Percentiles rank a stretch among this genome's conserved stretches.
phyloP scores from a whole-genome alignment of 108 stramenopile species.

The Cyclotella atomus region DNA sequence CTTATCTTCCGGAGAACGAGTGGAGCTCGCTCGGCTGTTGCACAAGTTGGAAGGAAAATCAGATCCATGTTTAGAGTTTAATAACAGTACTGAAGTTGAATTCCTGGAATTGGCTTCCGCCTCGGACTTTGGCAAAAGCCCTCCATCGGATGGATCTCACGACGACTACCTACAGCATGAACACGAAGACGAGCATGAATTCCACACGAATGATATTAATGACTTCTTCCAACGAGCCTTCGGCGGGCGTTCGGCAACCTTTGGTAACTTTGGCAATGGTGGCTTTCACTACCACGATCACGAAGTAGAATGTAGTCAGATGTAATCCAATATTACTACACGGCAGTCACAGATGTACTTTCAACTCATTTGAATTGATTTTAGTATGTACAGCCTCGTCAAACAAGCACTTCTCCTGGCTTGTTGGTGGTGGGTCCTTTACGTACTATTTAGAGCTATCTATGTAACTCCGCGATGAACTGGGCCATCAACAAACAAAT shows the following conservation, averaged over 20 bases:
- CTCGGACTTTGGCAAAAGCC: constrained; percentile 56
- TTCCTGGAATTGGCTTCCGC: constrained; percentile 27
- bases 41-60: constrained; percentile 63
- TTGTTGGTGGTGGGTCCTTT: no score
- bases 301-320: constrained; percentile 45
- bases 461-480: no score
- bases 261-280: constrained; percentile 22
- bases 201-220: constrained; percentile 10
- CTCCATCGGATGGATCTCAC: constrained; percentile 6
- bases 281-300: constrained; percentile 25
- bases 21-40: constrained; percentile 54
- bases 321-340: no score
- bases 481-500: no score
- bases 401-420: no score
- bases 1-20: constrained; percentile 54
- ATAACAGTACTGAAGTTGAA: constrained; percentile 23
- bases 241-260: constrained; percentile 9
- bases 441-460: no score
- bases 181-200: neutral
- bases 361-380: no score
- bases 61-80: neutral
- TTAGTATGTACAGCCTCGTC: no score
- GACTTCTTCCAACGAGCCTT: constrained; percentile 42
- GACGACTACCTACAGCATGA: constrained; percentile 24
- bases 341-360: no score